A percentile compares a stretch with the other conserved stretches of the same genome.
Conservation (phyloP, 1,139 yeast genomes). For the Protomyces macrosporus region DNA sequence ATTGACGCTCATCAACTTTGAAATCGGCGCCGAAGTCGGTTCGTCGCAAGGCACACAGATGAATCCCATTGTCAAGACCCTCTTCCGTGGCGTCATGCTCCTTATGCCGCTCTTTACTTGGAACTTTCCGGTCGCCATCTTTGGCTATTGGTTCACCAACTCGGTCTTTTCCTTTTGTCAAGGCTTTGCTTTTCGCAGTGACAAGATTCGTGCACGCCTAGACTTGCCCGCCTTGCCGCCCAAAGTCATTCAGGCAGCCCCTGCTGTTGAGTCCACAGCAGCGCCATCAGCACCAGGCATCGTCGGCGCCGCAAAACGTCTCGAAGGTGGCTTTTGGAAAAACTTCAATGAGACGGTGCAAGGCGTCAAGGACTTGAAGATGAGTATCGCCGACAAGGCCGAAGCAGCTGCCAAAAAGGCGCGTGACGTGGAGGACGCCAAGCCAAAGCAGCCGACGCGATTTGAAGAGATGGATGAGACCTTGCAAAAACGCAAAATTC, state of each 20-base stretch:
- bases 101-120: constrained; percentile 25
- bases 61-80: constrained; percentile 18
- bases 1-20: constrained; percentile 39
- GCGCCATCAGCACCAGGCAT: neutral
- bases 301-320: neutral
- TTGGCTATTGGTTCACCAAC: constrained; percentile 29
- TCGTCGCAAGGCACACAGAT: constrained; percentile 22
- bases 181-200: constrained; percentile 25
- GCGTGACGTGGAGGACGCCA: constrained; percentile 54
- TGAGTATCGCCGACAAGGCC: constrained; percentile 42
- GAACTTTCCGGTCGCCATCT: constrained; percentile 27
- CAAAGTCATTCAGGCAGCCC: constrained; percentile 1
- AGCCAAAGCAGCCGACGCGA: constrained; percentile 14
- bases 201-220: constrained; percentile 12
- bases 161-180: constrained; percentile 26
- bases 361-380: constrained; percentile 21
- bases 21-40: constrained; percentile 75
- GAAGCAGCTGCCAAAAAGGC: constrained; percentile 54
- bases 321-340: constrained; percentile 22
- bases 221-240: constrained; percentile 23
- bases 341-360: constrained; percentile 23
- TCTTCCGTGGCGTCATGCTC: constrained; percentile 17
- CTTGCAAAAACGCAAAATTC: constrained; percentile 15
- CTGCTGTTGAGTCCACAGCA: neutral
- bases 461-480: constrained; percentile 20